A percentile compares a stretch with the other conserved stretches of the same genome.
Conservation (phyloP, 805 yeast species). For the Henningerozyma blattae region DNA sequence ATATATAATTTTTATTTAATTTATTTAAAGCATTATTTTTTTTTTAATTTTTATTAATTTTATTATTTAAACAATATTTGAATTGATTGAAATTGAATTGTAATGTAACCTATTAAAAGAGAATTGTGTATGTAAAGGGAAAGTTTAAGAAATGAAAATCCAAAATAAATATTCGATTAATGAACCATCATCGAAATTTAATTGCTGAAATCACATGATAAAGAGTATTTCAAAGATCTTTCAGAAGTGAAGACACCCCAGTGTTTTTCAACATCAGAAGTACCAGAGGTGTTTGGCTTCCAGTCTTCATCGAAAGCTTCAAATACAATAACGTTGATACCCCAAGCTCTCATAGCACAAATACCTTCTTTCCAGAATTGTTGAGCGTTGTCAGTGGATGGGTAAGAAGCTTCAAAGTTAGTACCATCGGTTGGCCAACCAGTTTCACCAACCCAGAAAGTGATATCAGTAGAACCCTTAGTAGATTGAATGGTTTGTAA, state of each 20-base stretch:
- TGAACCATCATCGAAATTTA: slow-evolving; percentile 6
- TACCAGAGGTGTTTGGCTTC: slow-evolving; percentile 87
- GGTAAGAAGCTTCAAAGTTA: slow-evolving; percentile 50
- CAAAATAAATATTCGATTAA: not conserved
- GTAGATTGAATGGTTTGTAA: slow-evolving; percentile 73
- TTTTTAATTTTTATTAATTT: too few species aligned
- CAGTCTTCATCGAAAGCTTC: slow-evolving; percentile 95
- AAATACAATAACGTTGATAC: slow-evolving; percentile 81
- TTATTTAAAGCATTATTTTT: too few species aligned
- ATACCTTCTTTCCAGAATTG: slow-evolving; percentile 78
- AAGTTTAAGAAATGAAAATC: too few species aligned
- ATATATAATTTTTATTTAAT: too few species aligned
- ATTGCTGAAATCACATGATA: slow-evolving; percentile 40
- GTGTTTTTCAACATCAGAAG: slow-evolving; percentile 77
- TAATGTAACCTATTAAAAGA: too few species aligned
- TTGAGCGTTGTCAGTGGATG: slow-evolving; percentile 63
- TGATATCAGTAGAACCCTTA: slow-evolving; percentile 78
- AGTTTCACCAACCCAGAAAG: slow-evolving; percentile 95
- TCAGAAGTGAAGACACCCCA: slow-evolving; percentile 80
- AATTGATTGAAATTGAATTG: too few species aligned
- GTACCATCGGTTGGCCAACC: slow-evolving; percentile 94
- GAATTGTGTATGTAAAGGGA: not conserved
- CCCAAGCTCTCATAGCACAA: slow-evolving; percentile 94
- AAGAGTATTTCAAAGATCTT: slow-evolving; percentile 33
- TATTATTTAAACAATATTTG: too few species aligned